Conservation (phyloP, 2,329 filamentous ascomycete species). For the Trichoderma harzianum region DNA sequence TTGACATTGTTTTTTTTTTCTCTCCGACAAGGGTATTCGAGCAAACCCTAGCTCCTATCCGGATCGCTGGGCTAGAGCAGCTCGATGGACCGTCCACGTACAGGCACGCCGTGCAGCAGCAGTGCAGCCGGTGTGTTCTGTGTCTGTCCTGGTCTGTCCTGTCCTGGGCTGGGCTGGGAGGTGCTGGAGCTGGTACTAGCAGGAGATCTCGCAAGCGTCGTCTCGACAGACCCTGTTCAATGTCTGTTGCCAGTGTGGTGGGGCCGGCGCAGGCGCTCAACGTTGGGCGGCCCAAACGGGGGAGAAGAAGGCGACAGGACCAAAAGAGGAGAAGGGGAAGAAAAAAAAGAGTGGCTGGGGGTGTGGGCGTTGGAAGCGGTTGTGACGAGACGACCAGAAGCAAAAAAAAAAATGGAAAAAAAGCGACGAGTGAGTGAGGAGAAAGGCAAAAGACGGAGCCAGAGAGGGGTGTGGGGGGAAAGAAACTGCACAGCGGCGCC, state of each 20-base stretch:
- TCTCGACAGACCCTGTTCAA: conserved; percentile 8
- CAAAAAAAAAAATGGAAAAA: background rate
- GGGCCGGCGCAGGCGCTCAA: conserved; percentile 13
- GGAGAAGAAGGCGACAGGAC: background rate
- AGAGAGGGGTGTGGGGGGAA: conserved; percentile 17
- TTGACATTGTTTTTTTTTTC: conserved; percentile 44
- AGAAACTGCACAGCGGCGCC: background rate
- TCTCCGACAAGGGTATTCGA: conserved; percentile 32
- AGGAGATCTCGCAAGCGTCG: conserved; percentile 19
- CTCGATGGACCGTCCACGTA: conserved; percentile 15
- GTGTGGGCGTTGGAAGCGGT: background rate
- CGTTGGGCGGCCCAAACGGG: conserved; percentile 15
- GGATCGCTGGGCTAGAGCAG: conserved; percentile 21
- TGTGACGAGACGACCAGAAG: background rate
- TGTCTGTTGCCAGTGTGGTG: conserved; percentile 13
- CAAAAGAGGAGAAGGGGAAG: conserved; percentile 5
- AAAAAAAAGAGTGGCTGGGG: conserved; percentile 18
- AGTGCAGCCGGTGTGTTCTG: conserved; percentile 13
- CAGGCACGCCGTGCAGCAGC: conserved; percentile 18
- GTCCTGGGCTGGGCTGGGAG: background rate
- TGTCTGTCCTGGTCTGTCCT: background rate
- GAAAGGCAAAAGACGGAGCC: background rate
- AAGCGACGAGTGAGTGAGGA: background rate
- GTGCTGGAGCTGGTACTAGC: background rate
- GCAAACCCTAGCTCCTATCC: conserved; percentile 32